phyloP scores from a whole-genome alignment of 192 early-diverging fungal genomes.

The Coemansia sp. region DNA sequence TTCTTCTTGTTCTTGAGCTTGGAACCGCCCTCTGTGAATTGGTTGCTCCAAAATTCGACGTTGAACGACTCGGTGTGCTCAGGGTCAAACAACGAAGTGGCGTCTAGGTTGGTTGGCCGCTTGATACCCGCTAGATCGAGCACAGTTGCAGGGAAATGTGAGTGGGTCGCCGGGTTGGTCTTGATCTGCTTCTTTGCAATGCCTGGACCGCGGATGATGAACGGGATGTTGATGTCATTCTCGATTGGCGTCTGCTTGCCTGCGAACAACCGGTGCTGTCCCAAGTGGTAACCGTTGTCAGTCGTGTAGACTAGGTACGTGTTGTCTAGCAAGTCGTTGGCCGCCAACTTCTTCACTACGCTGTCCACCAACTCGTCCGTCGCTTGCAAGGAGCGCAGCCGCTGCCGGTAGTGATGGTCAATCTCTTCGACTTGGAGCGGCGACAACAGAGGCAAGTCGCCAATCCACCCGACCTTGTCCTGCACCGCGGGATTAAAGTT shows the following conservation, averaged over 20 bases:
- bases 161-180: constrained; percentile 58
- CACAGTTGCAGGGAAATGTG: constrained; percentile 65
- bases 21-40: constrained; percentile 31
- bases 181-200: constrained; percentile 52
- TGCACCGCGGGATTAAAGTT: constrained; percentile 61
- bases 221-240: constrained; percentile 67
- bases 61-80: constrained; percentile 57
- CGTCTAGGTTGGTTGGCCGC: constrained; percentile 7
- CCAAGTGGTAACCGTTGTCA: constrained; percentile 74
- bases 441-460: constrained; percentile 48
- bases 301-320: constrained; percentile 66
- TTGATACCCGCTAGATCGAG: constrained; percentile 61
- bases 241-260: constrained; percentile 68
- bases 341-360: constrained; percentile 56
- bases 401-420: constrained; percentile 59
- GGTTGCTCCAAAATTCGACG: constrained; percentile 57
- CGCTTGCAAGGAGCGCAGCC: constrained; percentile 61
- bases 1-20: constrained; percentile 27
- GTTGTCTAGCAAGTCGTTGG: constrained; percentile 59
- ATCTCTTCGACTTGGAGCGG: constrained; percentile 40
- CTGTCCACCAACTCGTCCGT: constrained; percentile 66
- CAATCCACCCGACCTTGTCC: constrained; percentile 61
- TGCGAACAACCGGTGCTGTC: constrained; percentile 62
- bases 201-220: constrained; percentile 67
- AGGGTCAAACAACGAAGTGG: constrained; percentile 19